These are phyloP conservation scores for Tremella mesenterica DNA, from an alignment of 768 basidiomycete species.

Conservation along the genomic window DNA sequence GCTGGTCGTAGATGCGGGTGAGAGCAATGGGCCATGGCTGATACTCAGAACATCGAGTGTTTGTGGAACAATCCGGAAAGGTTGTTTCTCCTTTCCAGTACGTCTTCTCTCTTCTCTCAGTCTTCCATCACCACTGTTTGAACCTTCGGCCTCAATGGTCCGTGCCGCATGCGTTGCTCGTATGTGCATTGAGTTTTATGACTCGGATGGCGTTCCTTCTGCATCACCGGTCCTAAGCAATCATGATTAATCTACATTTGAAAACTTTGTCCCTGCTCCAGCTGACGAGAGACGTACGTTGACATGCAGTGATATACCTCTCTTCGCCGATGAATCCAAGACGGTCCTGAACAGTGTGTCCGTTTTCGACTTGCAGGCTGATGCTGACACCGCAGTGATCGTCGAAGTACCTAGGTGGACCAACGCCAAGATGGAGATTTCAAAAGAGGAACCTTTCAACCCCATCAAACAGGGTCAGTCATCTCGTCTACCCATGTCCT, in stretches of 20 bases:
- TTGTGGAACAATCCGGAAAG: slow-evolving; percentile 77
- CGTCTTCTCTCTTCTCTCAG: slow-evolving; percentile 4
- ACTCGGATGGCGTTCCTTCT: too few species aligned
- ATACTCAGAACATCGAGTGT: slow-evolving; percentile 80
- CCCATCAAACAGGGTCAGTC: slow-evolving; percentile 84
- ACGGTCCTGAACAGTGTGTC: slow-evolving; percentile 95
- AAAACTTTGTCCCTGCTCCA: too few species aligned
- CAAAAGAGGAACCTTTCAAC: slow-evolving; percentile 96
- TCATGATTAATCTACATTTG: too few species aligned
- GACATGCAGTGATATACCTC: slow-evolving; percentile 90
- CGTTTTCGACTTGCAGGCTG: not conserved
- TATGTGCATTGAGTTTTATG: not conserved
- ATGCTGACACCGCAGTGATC: slow-evolving; percentile 27
- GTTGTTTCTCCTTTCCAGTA: slow-evolving; percentile 48
- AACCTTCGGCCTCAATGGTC: too few species aligned
- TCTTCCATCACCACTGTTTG: not conserved
- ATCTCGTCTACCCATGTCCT: not conserved
- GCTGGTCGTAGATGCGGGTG: too few species aligned
- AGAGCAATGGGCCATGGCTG: not conserved
- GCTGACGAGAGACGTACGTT: too few species aligned
- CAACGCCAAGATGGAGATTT: slow-evolving; percentile 99
- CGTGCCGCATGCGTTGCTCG: too few species aligned
- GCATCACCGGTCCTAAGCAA: too few species aligned
- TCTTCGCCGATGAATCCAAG: slow-evolving; percentile 90
- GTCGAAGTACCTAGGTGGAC: slow-evolving; percentile 78